Base-by-base conservation (phyloP, 2,329 filamentous ascomycete species). In the Colletotrichum sublineola region DNA sequence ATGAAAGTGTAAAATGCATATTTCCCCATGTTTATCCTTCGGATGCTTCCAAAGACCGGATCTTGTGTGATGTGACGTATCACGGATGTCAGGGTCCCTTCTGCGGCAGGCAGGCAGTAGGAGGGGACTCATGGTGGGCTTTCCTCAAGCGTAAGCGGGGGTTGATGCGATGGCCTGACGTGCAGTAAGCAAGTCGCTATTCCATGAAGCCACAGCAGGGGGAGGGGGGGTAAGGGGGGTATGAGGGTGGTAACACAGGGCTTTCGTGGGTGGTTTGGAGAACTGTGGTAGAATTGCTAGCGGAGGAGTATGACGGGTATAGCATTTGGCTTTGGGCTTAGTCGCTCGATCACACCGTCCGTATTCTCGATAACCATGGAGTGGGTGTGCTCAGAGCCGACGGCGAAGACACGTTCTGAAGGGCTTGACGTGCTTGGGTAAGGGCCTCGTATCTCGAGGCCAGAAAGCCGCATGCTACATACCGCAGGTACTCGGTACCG, bases 41-140 rank as follows among this genome's bases (percentile, higher is more conserved):
- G 55, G 40, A 55, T 72, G 64, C 76, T 77, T 77, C 77, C 76
- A 78, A 74, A 78, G 77, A 78, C 75, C 77, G 85, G 85, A 87
- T 87, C 85, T 86, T 84, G 86, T 87, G 80, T 77, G 79, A 86
- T 83, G 83, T 86, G 84, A 86, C 82, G 81, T 77, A 80, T 85
- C 81, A 82, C 79, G 76, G 76, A 77, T 76, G 58, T 73, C 75
- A 77, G 74, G 76, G 70, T 73, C 73, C 53, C 56, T 33, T 55
- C 53, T 52, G 46, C 46, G 55, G 46, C 53, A 48, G 69, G 53
- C 60, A 46, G 38, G 50, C 18, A 48, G 53, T 38, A 15, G n/a
- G 36, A 64, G 60, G 24, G 53, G 15, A 61, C 20, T 65, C 18
- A 56, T 44, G 55, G 70, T 18, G 50, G 48, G 48, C 55, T 38